phyloP scores from a whole-genome alignment of 768 basidiomycete species.

The Hygrophorus pudorinus region DNA sequence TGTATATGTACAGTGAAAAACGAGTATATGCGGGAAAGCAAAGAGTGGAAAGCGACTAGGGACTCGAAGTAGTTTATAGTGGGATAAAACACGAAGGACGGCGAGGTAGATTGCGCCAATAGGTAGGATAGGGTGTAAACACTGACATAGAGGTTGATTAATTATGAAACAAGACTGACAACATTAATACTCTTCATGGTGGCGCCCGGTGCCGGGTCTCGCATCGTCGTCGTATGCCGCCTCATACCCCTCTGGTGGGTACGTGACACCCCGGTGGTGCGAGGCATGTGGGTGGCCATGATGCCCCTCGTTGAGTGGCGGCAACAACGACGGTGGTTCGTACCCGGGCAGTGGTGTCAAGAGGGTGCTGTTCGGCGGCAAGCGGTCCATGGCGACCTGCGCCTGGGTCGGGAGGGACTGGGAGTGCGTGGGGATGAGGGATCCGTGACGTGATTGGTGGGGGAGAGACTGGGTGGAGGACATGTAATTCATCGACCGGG shows the following conservation, averaged over 20 bases:
- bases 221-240: constrained; percentile 4
- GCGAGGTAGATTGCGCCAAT: neutral
- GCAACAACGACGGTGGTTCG: constrained; percentile 30
- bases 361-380: constrained; percentile 58
- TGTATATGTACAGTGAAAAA: no score
- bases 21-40: no score
- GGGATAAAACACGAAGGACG: neutral
- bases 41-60: no score
- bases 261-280: neutral
- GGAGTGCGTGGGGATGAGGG: constrained; percentile 9
- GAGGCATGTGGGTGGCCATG: neutral
- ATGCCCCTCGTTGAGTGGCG: constrained; percentile 11
- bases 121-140: neutral
- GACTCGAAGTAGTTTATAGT: no score
- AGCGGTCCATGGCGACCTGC: constrained; percentile 23
- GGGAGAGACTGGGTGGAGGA: constrained; percentile 10
- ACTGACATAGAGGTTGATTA: neutral
- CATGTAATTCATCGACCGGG: constrained; percentile 14
- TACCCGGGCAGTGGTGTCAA: constrained; percentile 63
- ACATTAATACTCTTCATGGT: constrained; percentile 12
- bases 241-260: neutral
- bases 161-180: neutral
- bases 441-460: neutral
- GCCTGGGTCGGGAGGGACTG: constrained; percentile 16
- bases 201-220: neutral